A percentile compares a stretch with the other conserved stretches of the same genome.
Evolutionary conservation across 495 filamentous ascomycete species (phyloP).

Genomic region (Thermothielavioides terrestris): DNA sequence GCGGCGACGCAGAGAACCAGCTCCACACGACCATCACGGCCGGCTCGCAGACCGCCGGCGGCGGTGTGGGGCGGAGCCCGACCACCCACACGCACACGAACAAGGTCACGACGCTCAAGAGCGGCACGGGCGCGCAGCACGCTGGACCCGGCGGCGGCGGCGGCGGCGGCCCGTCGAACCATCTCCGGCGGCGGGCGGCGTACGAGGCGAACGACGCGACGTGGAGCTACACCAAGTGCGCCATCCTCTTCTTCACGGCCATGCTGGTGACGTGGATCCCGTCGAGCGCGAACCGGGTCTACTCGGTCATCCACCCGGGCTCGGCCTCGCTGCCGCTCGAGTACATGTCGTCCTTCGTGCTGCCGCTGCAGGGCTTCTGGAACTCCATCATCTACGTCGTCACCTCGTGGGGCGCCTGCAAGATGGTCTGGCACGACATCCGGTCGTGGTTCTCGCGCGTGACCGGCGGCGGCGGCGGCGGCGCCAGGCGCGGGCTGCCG

Average conservation of each 20-base stretch:
- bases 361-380: conserved; percentile 82
- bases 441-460: not conserved
- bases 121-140: not conserved
- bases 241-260: conserved; percentile 75
- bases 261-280: conserved; percentile 81
- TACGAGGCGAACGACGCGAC: conserved; percentile 45
- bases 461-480: not conserved
- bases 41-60: not conserved
- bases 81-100: not conserved
- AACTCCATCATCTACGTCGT: conserved; percentile 72
- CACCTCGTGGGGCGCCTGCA: conserved; percentile 47
- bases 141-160: not conserved
- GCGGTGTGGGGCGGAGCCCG: not conserved
- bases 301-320: conserved; percentile 49
- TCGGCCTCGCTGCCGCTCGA: conserved; percentile 52
- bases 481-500: not conserved
- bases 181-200: conserved; percentile 13
- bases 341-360: conserved; percentile 63
- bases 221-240: conserved; percentile 76
- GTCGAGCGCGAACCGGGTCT: conserved; percentile 72
- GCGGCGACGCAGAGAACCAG: conserved; percentile 10
- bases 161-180: not conserved
- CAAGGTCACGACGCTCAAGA: conserved; percentile 2
- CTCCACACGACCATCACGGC: conserved; percentile 10
- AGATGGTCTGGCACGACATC: conserved; percentile 22